Percentiles rank a stretch among this genome's conserved stretches.
Evolutionary conservation across 2,329 filamentous ascomycete genomes (phyloP).

Genomic region (Pseudogymnoascus sp.): DNA sequence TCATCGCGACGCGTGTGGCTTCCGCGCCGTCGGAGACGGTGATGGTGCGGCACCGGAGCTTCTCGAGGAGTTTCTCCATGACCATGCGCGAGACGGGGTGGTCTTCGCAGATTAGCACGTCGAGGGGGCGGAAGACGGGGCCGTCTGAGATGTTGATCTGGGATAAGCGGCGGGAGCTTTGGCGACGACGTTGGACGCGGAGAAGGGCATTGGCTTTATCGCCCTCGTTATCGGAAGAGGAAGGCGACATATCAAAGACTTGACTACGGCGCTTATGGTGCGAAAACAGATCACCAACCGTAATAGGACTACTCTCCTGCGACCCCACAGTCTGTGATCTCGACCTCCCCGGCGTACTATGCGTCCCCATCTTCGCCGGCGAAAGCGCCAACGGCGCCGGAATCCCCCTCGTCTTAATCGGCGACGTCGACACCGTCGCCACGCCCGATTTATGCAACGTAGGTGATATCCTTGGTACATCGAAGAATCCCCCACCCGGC

Average conservation of each 20-base stretch:
- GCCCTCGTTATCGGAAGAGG: conserved; percentile 94
- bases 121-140: conserved; percentile 80
- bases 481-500: conserved; percentile 58
- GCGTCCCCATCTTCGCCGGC: conserved; percentile 59
- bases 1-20: conserved; percentile 86
- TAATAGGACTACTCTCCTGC: conserved; percentile 75
- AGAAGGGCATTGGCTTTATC: conserved; percentile 84
- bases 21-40: conserved; percentile 85
- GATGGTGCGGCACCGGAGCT: conserved; percentile 88
- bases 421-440: conserved; percentile 44
- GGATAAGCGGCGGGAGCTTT: conserved; percentile 89
- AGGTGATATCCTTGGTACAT: conserved; percentile 57
- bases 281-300: conserved; percentile 56
- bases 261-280: conserved; percentile 91
- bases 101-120: conserved; percentile 94
- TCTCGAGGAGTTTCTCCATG: conserved; percentile 97
- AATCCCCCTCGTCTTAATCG: conserved; percentile 47
- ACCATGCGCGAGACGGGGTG: conserved; percentile 94
- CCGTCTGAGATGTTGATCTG: conserved; percentile 80
- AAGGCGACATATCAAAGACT: conserved; percentile 92
- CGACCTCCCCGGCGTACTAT: conserved; percentile 60
- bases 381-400: conserved; percentile 47
- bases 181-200: conserved; percentile 86
- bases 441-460: conserved; percentile 55
- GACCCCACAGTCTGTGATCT: conserved; percentile 91